These are phyloP conservation scores for Panicum miliaceum DNA, from an alignment of 176 grass and related monocot genomes.

Conservation along the genomic window DNA sequence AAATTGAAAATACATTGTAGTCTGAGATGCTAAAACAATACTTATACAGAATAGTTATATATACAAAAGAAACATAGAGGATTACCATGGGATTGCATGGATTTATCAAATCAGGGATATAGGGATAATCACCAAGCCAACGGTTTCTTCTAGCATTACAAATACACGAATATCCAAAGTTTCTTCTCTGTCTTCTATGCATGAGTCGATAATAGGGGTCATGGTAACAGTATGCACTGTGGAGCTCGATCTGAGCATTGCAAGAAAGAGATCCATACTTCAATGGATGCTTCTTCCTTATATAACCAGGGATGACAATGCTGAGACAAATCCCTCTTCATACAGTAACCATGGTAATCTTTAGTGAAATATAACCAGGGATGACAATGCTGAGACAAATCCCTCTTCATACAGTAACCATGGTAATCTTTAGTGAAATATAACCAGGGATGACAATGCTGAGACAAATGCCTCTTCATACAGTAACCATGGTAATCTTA, in stretches of 20 bases:
- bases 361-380: no score
- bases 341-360: no score
- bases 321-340: no score
- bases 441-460: neutral
- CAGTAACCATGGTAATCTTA: no score
- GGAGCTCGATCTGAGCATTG: neutral
- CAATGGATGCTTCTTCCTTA: neutral
- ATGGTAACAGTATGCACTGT: neutral
- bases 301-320: no score
- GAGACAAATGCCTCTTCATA: neutral
- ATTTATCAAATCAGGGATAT: neutral
- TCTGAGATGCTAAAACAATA: neutral
- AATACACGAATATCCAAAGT: neutral
- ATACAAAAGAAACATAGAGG: neutral
- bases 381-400: no score
- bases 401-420: no score
- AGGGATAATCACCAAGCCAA: neutral
- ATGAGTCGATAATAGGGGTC: neutral
- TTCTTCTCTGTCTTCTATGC: neutral
- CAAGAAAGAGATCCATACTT: neutral
- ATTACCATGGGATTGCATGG: slow-evolving; percentile 24
- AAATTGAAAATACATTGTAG: neutral
- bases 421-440: no score
- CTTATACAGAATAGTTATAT: slow-evolving; percentile 9
- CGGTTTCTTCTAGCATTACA: neutral